These are phyloP conservation scores for Urtica urens DNA, from an alignment of 306 rosid genomes.

Conservation along the genomic window DNA sequence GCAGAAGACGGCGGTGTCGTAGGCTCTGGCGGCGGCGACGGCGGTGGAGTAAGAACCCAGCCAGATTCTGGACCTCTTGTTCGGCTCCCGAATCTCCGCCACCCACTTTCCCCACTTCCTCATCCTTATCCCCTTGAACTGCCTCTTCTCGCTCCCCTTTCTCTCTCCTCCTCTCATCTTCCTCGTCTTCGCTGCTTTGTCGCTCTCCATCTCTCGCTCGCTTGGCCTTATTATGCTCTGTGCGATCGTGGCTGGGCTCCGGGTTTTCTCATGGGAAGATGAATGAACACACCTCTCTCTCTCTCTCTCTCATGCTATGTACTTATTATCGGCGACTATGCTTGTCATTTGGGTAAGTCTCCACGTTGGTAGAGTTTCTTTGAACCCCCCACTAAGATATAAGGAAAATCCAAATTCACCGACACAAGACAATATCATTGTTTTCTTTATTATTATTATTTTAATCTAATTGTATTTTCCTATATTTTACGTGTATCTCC, in stretches of 20 bases:
- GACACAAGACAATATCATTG: slow-evolving; percentile 21
- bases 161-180: slow-evolving; percentile 26
- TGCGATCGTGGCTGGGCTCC: slow-evolving; percentile 19
- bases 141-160: slow-evolving; percentile 42
- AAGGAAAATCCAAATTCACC: slow-evolving; percentile 30
- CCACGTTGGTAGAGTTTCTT: slow-evolving; percentile 52
- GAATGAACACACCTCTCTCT: background rate
- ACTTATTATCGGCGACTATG: slow-evolving; percentile 35
- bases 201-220: slow-evolving; percentile 10
- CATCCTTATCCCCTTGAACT: slow-evolving; percentile 97
- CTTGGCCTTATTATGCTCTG: too few relatives aligned
- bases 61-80: slow-evolving; percentile 94
- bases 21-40: slow-evolving; percentile 88
- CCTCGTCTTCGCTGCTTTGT: slow-evolving; percentile 8
- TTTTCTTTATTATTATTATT: background rate
- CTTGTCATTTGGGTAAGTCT: slow-evolving; percentile 47
- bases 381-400: slow-evolving; percentile 8
- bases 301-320: background rate
- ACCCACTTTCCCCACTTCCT: slow-evolving; percentile 99
- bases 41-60: slow-evolving; percentile 94
- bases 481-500: background rate
- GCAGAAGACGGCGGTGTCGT: slow-evolving; percentile 88
- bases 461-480: too few relatives aligned
- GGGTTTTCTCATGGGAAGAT: slow-evolving; percentile 30
- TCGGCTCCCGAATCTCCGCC: slow-evolving; percentile 96